Conservation (phyloP, 768 basidiomycete species). For the Tulasnella sp. region DNA sequence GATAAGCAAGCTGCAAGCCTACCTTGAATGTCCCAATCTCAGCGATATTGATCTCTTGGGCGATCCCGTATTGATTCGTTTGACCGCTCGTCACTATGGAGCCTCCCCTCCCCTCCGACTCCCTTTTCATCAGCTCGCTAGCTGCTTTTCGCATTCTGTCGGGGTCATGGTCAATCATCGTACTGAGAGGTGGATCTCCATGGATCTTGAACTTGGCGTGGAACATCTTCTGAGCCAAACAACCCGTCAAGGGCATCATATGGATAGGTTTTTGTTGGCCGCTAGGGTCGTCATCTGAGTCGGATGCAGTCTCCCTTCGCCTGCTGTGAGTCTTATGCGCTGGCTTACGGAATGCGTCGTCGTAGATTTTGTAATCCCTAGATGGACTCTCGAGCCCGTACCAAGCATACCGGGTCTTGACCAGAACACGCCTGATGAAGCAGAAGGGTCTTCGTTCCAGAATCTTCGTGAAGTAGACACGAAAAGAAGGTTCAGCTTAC, state of each 20-base stretch:
- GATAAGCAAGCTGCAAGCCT: not conserved
- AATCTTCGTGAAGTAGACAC: no score
- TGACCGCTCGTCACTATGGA: not conserved
- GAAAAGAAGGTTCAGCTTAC: no score
- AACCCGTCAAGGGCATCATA: conserved; percentile 15
- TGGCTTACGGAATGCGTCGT: not conserved
- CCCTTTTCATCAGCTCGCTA: no score
- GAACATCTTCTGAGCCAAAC: conserved; percentile 3
- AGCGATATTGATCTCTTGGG: not conserved
- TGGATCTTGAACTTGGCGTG: conserved; percentile 9
- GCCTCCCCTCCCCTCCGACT: no score
- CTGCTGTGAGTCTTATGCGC: no score
- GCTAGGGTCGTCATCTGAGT: not conserved
- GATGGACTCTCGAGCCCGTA: conserved; percentile 6
- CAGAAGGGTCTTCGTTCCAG: not conserved
- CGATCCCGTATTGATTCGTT: not conserved
- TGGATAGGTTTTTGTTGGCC: not conserved
- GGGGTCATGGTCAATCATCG: not conserved
- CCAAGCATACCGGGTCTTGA: conserved; percentile 2
- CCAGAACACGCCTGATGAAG: not conserved
- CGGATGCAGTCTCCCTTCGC: not conserved
- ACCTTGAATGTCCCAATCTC: conserved; percentile 6
- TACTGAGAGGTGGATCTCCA: not conserved
- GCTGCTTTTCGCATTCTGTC: no score
- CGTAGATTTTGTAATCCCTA: not conserved